These are phyloP conservation scores for Dothistroma pini DNA, from an alignment of 2,329 filamentous ascomycete genomes.

Conservation along the genomic window DNA sequence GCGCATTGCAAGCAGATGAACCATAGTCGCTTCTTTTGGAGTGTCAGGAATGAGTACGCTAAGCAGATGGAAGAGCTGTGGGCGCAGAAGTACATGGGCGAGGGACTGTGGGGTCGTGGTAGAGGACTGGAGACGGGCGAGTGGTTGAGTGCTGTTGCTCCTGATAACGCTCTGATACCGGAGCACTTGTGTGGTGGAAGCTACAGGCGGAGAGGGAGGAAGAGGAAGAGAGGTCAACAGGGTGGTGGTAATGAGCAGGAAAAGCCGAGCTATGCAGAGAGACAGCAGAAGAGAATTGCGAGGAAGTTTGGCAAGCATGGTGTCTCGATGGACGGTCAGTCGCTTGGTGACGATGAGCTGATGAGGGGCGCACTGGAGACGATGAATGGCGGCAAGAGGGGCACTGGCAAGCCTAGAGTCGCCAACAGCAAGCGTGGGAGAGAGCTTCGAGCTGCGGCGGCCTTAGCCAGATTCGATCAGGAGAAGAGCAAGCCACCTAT, in stretches of 20 bases:
- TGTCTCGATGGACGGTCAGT: constrained; percentile 52
- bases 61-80: constrained; percentile 68
- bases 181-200: constrained; percentile 78
- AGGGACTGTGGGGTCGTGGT: constrained; percentile 79
- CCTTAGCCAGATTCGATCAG: constrained; percentile 66
- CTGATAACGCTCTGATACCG: constrained; percentile 41
- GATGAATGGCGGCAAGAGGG: constrained; percentile 48
- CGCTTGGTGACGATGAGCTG: constrained; percentile 66
- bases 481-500: constrained; percentile 40
- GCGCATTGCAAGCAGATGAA: constrained; percentile 93
- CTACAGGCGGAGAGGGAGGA: constrained; percentile 56
- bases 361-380: constrained; percentile 64
- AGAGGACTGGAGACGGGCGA: constrained; percentile 58
- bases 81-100: constrained; percentile 67
- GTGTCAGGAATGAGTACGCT: constrained; percentile 69
- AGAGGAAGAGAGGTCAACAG: constrained; percentile 48
- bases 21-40: constrained; percentile 77
- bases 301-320: constrained; percentile 84
- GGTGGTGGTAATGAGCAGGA: constrained; percentile 40
- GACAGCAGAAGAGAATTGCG: constrained; percentile 66
- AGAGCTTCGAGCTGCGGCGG: constrained; percentile 72
- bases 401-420: constrained; percentile 65
- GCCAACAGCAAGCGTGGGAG: constrained; percentile 70
- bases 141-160: constrained; percentile 61
- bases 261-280: constrained; percentile 64